Evolutionary conservation across 495 filamentous ascomycete genomes (phyloP), one percentile per base, ranked within the genome.

Genomic region (Trichoderma erinaceum): DNA sequence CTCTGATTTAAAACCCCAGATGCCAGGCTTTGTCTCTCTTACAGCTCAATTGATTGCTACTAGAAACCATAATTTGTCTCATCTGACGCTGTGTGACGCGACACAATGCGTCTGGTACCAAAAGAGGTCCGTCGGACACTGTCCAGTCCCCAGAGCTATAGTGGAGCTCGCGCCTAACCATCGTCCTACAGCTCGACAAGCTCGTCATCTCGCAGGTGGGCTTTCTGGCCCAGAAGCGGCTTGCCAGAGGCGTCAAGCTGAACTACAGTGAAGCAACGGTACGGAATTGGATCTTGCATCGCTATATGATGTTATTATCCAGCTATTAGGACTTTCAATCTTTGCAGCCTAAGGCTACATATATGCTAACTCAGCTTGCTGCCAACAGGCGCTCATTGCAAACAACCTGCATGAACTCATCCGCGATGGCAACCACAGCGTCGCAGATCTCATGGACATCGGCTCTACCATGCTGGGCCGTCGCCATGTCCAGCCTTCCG

Each of bases 391-490:
- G 10, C 84, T 98, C 74, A 97, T 98, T 71, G 87, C 95, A 48
- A 90, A 85, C 73, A 91, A 91, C 75, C 84, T 99, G 67, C 95
- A 97, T 78, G 95, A 97, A 85, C 88, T 97, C 70, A 94, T 98
- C 77, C 95, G 95, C 75, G 95, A 99, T 94, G 95, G 96, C 76
- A 84, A 89, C 67, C 92, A 97, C 80, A 89, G 83, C 61, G 94
- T 99, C 68, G 88, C 93, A 12, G 92, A 96, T 73, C 90, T 99
- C 75, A 97, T 98, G 93, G 82, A 86, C 65, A 86, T 94, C 70
- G 95, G 95, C 72, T 88, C 90, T 73, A 92, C 88, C 21, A 92
- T 99, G 87, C 91, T 99, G 18, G 95, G 96, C 68, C 91, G 95
- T 4, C 90, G 94, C 29, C 96, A 99, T 76, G 95, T 99, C 70